phyloP scores from a whole-genome alignment of 129 eudicot genomes.

The Silybum marianum region DNA sequence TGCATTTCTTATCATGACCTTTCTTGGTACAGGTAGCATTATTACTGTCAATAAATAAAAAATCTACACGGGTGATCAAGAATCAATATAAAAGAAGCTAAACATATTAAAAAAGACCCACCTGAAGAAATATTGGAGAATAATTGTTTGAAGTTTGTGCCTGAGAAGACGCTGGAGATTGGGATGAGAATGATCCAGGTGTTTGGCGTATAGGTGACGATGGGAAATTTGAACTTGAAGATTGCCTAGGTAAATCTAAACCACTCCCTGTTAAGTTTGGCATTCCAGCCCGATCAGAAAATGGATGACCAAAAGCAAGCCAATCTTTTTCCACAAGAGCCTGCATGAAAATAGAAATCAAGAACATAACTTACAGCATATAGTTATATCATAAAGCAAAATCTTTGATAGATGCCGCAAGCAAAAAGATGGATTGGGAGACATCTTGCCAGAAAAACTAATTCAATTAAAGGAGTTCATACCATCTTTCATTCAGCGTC shows the following conservation, averaged over 20 bases:
- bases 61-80: not conserved
- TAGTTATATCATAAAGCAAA: not conserved
- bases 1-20: too few species aligned
- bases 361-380: not conserved
- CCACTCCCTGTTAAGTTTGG: constrained; percentile 73
- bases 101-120: constrained; percentile 3
- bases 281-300: constrained; percentile 88
- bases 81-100: not conserved
- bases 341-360: constrained; percentile 38
- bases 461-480: not conserved
- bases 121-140: constrained; percentile 97
- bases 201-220: constrained; percentile 81
- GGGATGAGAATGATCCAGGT: constrained; percentile 67
- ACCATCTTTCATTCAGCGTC: not conserved
- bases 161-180: constrained; percentile 54
- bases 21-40: not conserved
- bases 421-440: not conserved
- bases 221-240: constrained; percentile 71
- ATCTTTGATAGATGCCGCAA: not conserved
- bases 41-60: not conserved
- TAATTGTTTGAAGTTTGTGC: constrained; percentile 46
- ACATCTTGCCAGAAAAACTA: not conserved
- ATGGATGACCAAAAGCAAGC: constrained; percentile 99
- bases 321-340: constrained; percentile 98
- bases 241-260: constrained; percentile 69